A percentile compares a stretch with the other conserved stretches of the same genome.
Evolutionary conservation across 2,329 filamentous ascomycete genomes (phyloP).

Genomic region (Elsinoe arachidis): DNA sequence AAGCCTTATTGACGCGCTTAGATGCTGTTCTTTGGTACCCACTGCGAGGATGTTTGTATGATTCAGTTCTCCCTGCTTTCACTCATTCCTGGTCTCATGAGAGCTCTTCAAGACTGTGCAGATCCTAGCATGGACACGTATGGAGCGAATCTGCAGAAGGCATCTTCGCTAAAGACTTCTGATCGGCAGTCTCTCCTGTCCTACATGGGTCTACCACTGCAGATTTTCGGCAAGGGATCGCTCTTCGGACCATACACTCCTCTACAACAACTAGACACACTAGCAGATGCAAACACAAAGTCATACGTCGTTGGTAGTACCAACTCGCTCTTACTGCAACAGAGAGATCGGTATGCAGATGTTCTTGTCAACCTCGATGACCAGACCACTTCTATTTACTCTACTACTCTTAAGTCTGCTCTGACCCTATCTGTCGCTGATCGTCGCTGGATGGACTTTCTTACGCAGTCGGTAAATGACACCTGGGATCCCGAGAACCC

Average conservation of each 20-base stretch:
- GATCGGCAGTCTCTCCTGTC: slow-evolving; percentile 81
- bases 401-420: slow-evolving; percentile 65
- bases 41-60: slow-evolving; percentile 93
- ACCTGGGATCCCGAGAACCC: slow-evolving; percentile 95
- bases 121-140: slow-evolving; percentile 86
- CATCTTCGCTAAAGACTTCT: slow-evolving; percentile 82
- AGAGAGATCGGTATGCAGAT: slow-evolving; percentile 92
- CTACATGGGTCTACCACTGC: slow-evolving; percentile 90
- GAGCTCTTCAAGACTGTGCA: slow-evolving; percentile 87
- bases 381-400: slow-evolving; percentile 73
- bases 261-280: slow-evolving; percentile 84
- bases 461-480: slow-evolving; percentile 87
- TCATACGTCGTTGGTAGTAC: slow-evolving; percentile 97
- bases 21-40: slow-evolving; percentile 98
- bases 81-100: slow-evolving; percentile 83
- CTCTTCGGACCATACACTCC: slow-evolving; percentile 96
- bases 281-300: slow-evolving; percentile 89
- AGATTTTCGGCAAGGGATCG: slow-evolving; percentile 92
- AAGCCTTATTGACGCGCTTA: slow-evolving; percentile 29
- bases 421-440: slow-evolving; percentile 76
- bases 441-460: slow-evolving; percentile 89
- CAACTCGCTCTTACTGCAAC: slow-evolving; percentile 85
- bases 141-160: slow-evolving; percentile 63
- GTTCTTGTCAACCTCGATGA: slow-evolving; percentile 95
- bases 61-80: slow-evolving; percentile 96